phyloP scores from a whole-genome alignment of 179 eudicot genomes.

The Heliamphora pulchella region DNA sequence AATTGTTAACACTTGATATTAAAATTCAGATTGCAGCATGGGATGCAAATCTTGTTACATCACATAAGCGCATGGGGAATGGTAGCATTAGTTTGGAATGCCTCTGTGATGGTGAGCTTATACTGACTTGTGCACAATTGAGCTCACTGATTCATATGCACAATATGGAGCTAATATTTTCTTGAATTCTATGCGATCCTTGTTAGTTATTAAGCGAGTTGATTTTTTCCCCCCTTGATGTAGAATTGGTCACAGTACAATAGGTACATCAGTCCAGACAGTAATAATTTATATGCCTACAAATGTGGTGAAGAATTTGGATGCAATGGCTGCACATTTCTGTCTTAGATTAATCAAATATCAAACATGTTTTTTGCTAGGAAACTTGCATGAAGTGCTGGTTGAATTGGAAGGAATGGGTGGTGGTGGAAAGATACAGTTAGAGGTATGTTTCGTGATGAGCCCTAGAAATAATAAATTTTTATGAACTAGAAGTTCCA shows the following conservation, averaged over 20 bases:
- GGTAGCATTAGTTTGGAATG: conserved; percentile 46
- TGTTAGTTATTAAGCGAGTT: background rate
- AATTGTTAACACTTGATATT: conserved; percentile 12
- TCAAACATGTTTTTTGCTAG: conserved; percentile 34
- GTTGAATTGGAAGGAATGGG: conserved; percentile 99
- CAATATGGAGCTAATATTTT: background rate
- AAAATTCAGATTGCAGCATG: conserved; percentile 81
- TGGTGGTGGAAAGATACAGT: conserved; percentile 90
- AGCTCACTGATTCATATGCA: conserved; percentile 2
- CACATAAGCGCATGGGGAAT: conserved; percentile 98
- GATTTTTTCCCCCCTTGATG: background rate
- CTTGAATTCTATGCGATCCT: too few species aligned
- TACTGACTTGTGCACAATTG: too few species aligned
- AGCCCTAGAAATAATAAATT: background rate
- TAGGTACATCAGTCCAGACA: background rate
- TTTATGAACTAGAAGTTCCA: background rate
- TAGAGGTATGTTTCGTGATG: conserved; percentile 61
- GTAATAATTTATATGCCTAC: conserved; percentile 1
- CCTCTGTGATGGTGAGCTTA: conserved; percentile 78
- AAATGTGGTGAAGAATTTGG: background rate
- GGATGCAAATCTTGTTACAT: conserved; percentile 98
- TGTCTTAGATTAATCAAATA: background rate
- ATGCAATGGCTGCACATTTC: background rate
- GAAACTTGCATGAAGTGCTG: conserved; percentile 66
- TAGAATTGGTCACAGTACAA: background rate